A percentile compares a stretch with the other conserved stretches of the same genome.
These are phyloP conservation scores for Pezicula neosporulosa DNA, from an alignment of 2,329 filamentous ascomycete species.

Conservation along the genomic window DNA sequence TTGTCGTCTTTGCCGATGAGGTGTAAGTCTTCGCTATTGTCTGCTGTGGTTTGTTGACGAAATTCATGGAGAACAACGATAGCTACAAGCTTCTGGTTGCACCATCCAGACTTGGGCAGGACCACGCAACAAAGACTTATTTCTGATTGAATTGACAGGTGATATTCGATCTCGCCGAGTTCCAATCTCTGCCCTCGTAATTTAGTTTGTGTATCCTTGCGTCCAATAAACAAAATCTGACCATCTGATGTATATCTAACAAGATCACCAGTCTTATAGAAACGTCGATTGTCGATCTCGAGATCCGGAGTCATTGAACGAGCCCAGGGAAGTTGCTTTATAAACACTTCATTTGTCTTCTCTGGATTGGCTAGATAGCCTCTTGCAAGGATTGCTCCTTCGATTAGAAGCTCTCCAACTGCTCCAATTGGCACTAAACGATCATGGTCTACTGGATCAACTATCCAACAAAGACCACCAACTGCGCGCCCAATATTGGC, in stretches of 20 bases:
- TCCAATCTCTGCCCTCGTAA: conserved; percentile 62
- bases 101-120: neutral
- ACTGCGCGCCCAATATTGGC: conserved; percentile 1
- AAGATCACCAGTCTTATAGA: conserved; percentile 30
- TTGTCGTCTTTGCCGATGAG: too few species aligned
- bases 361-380: conserved; percentile 6
- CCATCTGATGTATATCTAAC: conserved; percentile 50
- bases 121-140: neutral
- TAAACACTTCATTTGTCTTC: too few species aligned
- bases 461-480: conserved; percentile 1
- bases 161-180: conserved; percentile 53
- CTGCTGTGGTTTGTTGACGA: too few species aligned
- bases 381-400: conserved; percentile 3
- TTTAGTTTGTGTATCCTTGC: conserved; percentile 63
- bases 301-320: conserved; percentile 8
- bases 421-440: conserved; percentile 1
- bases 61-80: neutral
- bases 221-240: conserved; percentile 58
- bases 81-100: neutral
- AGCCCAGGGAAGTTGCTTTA: too few species aligned
- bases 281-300: too few species aligned
- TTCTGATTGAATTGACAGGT: conserved; percentile 2
- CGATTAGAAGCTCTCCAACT: conserved; percentile 6
- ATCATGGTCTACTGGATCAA: neutral
- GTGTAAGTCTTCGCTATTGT: too few species aligned